Base-by-base conservation (phyloP, 108 stramenopile species). In the Fistulifera pelliculosa region DNA sequence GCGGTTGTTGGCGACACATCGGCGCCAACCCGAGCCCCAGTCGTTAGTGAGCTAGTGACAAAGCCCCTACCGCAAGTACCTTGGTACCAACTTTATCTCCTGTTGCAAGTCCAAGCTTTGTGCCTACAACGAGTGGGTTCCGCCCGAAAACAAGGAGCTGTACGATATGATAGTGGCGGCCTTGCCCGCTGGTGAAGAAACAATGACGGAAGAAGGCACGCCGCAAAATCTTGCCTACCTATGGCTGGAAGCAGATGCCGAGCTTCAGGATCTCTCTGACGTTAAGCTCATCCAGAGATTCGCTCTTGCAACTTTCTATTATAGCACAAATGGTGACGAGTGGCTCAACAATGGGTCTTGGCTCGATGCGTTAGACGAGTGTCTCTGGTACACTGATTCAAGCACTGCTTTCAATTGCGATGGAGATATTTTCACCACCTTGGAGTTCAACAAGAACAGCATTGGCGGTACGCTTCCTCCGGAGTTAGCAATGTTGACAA, bases 221-320 rank as follows among this genome's bases (percentile, higher is more conserved):
- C 27, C 50, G 21, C 27, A 28, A 18, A 52, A 52, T 22, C 24
- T 3, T 27, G 26, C 50, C 3, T 27, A 22, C 25, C 25, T 58
- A 1, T 60, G 41, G 39, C 4, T 56, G 0, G 44, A 56, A 42
- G 35, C 31, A 19, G 44, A 45, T 45, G 19, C 44, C 19, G 44
- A 45, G 21, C 16, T 19, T 21, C 44, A 19, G 16, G 44, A 17
- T 6, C 11, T 45, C 3, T 17, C 16, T 11, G 44, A 19, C 24
- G 15, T 27, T 17, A 17, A 21, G 5, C 7, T 45, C 19, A 5
- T 45, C 7, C 50, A 51, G 12, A 6, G 50, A 3, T 47, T 58
- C 7, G 58, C 47, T 1, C 11, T 58, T 6, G 38, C 58, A 4
- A 58, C 58, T 14, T 58, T 58, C 10, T 58, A 58, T 38, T 58